Conservation (phyloP, 139 green algal species). For the Chlamydomonas asymmetrica region DNA sequence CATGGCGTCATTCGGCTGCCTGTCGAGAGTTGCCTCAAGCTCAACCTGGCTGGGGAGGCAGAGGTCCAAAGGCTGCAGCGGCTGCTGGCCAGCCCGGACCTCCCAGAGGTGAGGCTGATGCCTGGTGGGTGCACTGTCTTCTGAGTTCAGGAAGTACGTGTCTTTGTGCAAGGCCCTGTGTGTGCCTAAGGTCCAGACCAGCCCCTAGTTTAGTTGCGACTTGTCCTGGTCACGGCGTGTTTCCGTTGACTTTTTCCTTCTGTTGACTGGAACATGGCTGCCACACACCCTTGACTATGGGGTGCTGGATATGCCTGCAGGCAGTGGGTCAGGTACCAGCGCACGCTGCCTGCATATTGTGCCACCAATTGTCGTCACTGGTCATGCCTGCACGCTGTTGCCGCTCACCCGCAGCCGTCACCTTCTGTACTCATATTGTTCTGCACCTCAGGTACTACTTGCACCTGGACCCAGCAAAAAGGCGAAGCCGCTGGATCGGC, state of each 20-base stretch:
- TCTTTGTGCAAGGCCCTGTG: background rate
- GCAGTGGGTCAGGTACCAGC: too few relatives aligned
- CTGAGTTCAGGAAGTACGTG: background rate
- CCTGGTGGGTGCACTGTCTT: background rate
- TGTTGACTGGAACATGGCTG: background rate
- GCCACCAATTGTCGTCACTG: too few relatives aligned
- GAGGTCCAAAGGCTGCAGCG: constrained; percentile 21
- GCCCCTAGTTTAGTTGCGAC: background rate
- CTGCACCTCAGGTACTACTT: too few relatives aligned
- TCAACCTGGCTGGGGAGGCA: background rate
- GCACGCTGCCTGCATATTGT: too few relatives aligned
- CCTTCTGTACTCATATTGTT: too few relatives aligned
- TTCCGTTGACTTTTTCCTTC: constrained; percentile 19
- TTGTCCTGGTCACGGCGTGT: too few relatives aligned
- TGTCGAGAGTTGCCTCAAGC: constrained; percentile 11
- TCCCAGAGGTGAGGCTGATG: background rate
- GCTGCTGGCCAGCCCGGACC: constrained; percentile 16
- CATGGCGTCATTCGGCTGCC: constrained; percentile 2
- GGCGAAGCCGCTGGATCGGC: too few relatives aligned
- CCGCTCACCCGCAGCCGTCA: too few relatives aligned
- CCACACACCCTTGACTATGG: too few relatives aligned
- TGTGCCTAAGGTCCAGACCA: background rate
- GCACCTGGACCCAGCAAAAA: too few relatives aligned
- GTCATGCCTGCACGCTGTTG: too few relatives aligned
- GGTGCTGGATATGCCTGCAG: too few relatives aligned